These are phyloP conservation scores for Podospora sp. DNA, from an alignment of 495 filamentous ascomycete genomes.

Conservation along the genomic window DNA sequence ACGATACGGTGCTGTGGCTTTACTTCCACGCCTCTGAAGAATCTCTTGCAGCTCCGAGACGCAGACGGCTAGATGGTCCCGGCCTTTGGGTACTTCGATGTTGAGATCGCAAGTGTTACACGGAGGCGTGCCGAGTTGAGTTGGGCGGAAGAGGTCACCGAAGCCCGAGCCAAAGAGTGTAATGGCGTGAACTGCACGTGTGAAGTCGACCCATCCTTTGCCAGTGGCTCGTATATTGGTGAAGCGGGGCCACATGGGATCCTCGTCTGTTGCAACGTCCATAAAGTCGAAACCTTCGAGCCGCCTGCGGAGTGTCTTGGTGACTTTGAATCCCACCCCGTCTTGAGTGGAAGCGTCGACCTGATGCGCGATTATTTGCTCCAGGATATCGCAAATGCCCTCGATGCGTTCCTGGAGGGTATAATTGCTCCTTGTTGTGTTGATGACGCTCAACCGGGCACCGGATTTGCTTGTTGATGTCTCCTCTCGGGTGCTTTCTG, in stretches of 20 bases:
- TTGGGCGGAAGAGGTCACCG: neutral
- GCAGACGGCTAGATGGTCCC: constrained; percentile 32
- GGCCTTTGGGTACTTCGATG: neutral
- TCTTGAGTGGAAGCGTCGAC: neutral
- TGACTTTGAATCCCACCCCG: constrained; percentile 2
- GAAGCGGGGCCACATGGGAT: neutral
- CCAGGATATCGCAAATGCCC: neutral
- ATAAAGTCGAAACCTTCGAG: constrained; percentile 11
- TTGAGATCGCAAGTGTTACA: constrained; percentile 21
- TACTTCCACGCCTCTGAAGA: too few species aligned
- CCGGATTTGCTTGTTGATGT: neutral
- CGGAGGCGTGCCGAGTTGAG: neutral
- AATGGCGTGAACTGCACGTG: neutral
- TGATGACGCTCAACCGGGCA: neutral
- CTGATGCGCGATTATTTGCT: constrained; percentile 6
- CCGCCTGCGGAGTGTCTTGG: neutral
- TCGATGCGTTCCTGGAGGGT: neutral
- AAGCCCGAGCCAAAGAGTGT: constrained; percentile 10
- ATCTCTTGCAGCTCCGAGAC: constrained; percentile 3
- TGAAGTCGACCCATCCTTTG: neutral
- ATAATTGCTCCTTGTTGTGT: neutral
- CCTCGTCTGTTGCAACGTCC: neutral
- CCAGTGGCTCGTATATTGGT: neutral
- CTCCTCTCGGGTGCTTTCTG: neutral
- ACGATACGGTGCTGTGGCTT: constrained; percentile 20